Conservation (phyloP, 2,329 filamentous ascomycete species). For the Colletotrichum salicis region DNA sequence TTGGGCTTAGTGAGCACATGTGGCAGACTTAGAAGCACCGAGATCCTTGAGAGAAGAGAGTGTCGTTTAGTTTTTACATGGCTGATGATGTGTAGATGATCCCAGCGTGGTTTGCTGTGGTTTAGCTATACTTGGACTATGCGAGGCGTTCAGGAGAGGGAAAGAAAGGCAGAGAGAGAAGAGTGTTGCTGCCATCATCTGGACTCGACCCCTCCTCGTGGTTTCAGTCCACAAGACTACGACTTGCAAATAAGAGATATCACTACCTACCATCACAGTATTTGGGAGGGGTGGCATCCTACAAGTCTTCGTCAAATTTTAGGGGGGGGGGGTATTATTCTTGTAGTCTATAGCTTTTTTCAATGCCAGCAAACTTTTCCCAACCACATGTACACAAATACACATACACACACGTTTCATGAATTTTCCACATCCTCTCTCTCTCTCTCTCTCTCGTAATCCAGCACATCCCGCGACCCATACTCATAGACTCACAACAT, state of each 20-base stretch:
- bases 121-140: neutral
- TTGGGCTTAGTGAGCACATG: slow-evolving; percentile 78
- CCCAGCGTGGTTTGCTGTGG: neutral
- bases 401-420: neutral
- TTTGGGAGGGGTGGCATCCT: neutral
- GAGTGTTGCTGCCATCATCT: neutral
- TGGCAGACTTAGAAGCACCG: slow-evolving; percentile 63
- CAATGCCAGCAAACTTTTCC: slow-evolving; percentile 34
- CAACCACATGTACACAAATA: slow-evolving; percentile 22
- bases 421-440: neutral
- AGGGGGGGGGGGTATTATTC: slow-evolving; percentile 36
- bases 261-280: neutral
- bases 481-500: neutral
- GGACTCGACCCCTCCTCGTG: neutral
- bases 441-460: neutral
- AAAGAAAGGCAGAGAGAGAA: neutral
- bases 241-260: neutral
- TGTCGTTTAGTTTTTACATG: neutral
- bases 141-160: slow-evolving; percentile 26
- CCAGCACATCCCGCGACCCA: neutral
- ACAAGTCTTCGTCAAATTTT: slow-evolving; percentile 1
- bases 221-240: neutral
- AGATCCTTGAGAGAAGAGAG: neutral
- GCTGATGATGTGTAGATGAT: neutral
- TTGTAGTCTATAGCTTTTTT: slow-evolving; percentile 33